Conservation (phyloP, 805 yeast genomes). For the Candida yuanshanica region DNA sequence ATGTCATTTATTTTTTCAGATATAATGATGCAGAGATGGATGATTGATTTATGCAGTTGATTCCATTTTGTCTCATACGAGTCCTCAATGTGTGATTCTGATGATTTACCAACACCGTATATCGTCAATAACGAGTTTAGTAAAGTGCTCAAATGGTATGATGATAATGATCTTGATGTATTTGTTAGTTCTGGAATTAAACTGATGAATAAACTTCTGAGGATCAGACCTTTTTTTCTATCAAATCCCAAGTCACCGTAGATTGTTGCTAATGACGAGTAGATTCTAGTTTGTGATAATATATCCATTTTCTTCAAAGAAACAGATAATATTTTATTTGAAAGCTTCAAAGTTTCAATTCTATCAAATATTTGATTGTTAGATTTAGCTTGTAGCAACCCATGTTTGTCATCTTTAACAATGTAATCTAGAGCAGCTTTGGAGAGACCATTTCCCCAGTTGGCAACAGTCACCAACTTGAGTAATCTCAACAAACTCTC, state of each 20-base stretch:
- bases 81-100: conserved; percentile 25
- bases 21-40: conserved; percentile 46
- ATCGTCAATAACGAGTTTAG: conserved; percentile 43
- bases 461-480: conserved; percentile 51
- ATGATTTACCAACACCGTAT: conserved; percentile 46
- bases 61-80: conserved; percentile 43
- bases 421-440: conserved; percentile 37
- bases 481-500: conserved; percentile 64
- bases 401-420: conserved; percentile 31
- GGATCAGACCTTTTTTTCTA: conserved; percentile 65
- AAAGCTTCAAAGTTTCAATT: conserved; percentile 41
- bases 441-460: conserved; percentile 44
- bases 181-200: conserved; percentile 35
- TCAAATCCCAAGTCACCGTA: conserved; percentile 54
- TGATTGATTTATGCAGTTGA: conserved; percentile 48
- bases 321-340: conserved; percentile 41
- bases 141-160: conserved; percentile 33
- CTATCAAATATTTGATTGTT: conserved; percentile 21
- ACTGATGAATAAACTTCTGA: conserved; percentile 57
- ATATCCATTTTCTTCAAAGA: conserved; percentile 41
- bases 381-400: conserved; percentile 5
- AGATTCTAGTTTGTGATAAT: conserved; percentile 53
- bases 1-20: conserved; percentile 47
- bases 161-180: background rate
- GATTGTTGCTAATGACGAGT: conserved; percentile 58